phyloP scores from a whole-genome alignment of 1,284 basidiomycete genomes.

The Spongispora temasekensis region DNA sequence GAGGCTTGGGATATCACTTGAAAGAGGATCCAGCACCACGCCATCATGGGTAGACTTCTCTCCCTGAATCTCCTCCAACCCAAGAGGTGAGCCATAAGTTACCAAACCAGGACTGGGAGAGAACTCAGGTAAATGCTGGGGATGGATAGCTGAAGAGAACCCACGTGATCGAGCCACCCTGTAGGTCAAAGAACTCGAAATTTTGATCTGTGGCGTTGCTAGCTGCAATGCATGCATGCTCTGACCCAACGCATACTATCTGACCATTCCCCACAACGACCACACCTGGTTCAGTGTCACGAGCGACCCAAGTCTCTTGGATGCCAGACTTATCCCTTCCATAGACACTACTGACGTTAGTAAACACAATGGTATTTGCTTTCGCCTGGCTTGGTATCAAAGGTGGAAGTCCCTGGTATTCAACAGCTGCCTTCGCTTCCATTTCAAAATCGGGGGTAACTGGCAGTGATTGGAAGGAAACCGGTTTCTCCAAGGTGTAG shows the following conservation, averaged over 20 bases:
- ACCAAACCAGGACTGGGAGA: constrained; percentile 54
- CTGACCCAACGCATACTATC: constrained; percentile 42
- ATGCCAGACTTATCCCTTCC: constrained; percentile 32
- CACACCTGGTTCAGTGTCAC: constrained; percentile 28
- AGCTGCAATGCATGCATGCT: constrained; percentile 15
- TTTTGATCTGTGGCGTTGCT: constrained; percentile 7
- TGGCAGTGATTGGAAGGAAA: constrained; percentile 49
- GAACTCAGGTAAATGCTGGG: not conserved
- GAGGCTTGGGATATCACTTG: constrained; percentile 42
- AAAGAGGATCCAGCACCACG: constrained; percentile 51
- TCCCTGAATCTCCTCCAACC: constrained; percentile 58
- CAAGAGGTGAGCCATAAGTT: constrained; percentile 61
- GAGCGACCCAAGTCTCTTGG: constrained; percentile 23
- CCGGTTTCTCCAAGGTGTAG: constrained; percentile 46
- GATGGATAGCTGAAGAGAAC: constrained; percentile 27
- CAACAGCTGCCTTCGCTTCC: constrained; percentile 53
- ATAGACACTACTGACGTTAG: constrained; percentile 55
- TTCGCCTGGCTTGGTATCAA: constrained; percentile 42
- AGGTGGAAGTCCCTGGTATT: constrained; percentile 69
- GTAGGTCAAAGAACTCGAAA: constrained; percentile 26
- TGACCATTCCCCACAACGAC: constrained; percentile 46
- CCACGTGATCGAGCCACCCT: constrained; percentile 47
- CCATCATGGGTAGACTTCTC: constrained; percentile 76
- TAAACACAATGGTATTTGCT: constrained; percentile 52
- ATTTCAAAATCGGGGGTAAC: constrained; percentile 59